These are phyloP conservation scores for Yamadazyma insecticola DNA, from an alignment of 805 yeast genomes.

Conservation along the genomic window DNA sequence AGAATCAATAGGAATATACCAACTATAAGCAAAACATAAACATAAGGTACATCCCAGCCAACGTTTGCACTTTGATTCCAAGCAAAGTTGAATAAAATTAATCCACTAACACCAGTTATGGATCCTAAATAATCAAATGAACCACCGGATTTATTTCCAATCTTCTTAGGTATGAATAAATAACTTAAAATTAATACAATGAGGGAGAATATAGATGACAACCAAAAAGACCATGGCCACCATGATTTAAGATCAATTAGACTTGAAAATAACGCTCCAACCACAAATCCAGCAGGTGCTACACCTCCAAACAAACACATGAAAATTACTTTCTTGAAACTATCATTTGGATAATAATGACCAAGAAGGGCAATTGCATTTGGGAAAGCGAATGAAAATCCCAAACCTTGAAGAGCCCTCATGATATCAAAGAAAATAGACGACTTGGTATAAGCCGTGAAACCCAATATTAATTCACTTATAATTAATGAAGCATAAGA, in stretches of 20 bases:
- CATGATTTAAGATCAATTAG: constrained; percentile 21
- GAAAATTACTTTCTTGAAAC: constrained; percentile 15
- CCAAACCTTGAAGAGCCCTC: constrained; percentile 32
- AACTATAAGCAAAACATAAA: constrained; percentile 52
- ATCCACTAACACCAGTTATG: constrained; percentile 52
- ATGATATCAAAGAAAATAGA: constrained; percentile 22
- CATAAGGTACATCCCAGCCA: constrained; percentile 64
- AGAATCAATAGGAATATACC: constrained; percentile 38
- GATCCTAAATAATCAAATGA: constrained; percentile 31
- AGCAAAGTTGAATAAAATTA: constrained; percentile 61
- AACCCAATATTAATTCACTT: constrained; percentile 21
- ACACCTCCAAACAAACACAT: constrained; percentile 31
- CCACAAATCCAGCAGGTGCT: constrained; percentile 28
- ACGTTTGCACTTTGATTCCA: constrained; percentile 76
- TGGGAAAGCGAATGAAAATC: constrained; percentile 32
- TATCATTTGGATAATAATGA: constrained; percentile 21
- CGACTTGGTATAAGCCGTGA: constrained; percentile 19
- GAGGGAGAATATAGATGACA: constrained; percentile 17
- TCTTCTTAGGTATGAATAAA: constrained; percentile 24
- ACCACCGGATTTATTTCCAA: constrained; percentile 15
- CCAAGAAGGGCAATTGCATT: constrained; percentile 30
- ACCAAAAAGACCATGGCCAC: constrained; percentile 37
- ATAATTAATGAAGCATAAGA: constrained; percentile 22
- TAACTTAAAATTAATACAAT: constrained; percentile 13
- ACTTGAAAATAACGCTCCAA: constrained; percentile 25